phyloP scores from a whole-genome alignment of 208 protist genomes.

The Leishmania tarentolae region DNA sequence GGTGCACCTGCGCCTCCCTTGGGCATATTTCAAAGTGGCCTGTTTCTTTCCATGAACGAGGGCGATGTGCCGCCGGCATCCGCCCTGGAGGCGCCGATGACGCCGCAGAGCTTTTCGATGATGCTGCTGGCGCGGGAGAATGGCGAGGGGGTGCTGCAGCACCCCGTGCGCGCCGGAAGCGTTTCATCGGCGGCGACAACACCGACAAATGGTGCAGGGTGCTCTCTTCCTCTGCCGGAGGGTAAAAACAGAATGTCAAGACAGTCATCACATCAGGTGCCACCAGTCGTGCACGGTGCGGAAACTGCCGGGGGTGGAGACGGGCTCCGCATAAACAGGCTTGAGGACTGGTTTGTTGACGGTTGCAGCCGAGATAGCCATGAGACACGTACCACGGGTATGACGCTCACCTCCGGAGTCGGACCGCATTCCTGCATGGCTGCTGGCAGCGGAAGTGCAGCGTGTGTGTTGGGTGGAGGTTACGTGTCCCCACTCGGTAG shows the following conservation, averaged over 20 bases:
- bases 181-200: neutral
- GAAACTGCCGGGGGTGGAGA: conserved; percentile 2
- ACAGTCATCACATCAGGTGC: neutral
- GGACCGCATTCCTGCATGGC: neutral
- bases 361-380: neutral
- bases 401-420: neutral
- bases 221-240: neutral
- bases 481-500: conserved; percentile 15
- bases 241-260: neutral
- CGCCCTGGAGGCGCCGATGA: conserved; percentile 52
- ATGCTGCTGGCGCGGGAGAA: conserved; percentile 22
- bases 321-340: neutral
- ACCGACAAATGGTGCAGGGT: neutral
- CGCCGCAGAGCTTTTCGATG: conserved; percentile 50
- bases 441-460: neutral
- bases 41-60: conserved; percentile 27
- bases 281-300: neutral
- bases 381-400: neutral
- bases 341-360: conserved; percentile 13
- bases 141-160: conserved; percentile 12
- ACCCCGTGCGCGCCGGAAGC: neutral
- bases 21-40: conserved; percentile 27
- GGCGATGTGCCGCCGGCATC: conserved; percentile 19
- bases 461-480: neutral
- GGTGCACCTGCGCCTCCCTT: neutral